Base-by-base conservation (phyloP, 1,284 basidiomycete species). In the Ustilago sp. region DNA sequence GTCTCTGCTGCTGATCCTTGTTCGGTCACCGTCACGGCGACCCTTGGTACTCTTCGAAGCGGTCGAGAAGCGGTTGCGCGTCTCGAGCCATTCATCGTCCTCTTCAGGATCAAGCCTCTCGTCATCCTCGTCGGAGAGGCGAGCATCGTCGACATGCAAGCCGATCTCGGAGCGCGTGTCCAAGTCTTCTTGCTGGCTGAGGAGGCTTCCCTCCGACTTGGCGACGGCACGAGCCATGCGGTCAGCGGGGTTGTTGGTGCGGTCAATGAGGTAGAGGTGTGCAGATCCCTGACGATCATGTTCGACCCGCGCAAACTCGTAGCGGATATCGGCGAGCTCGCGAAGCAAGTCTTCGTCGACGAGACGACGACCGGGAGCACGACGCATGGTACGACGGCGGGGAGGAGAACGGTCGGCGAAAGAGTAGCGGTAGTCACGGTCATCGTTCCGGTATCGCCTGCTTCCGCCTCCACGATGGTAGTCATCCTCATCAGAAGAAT, bases 291-390 rank as follows among this genome's bases (percentile, higher is more conserved):
- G 63, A 17, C 77, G 73, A 23, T 69, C 64, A 11, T 60, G 63
- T 67, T 81, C 80, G 23, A 75, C 65, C 6, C 59, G 64, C 0
- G 74, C 80, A 36, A 78, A 75, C 31, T 76, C 67, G 50, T 71
- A 63, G 3, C 80, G 79, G 35, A 83, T 74, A 34, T 72, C 72
- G 4, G 81, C 80, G 28, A 83, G 81, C 53, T 83, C 80, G 31
- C 80, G 78, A 3, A 83, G 70, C 4, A 83, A 63, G 41, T 83
- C 81, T 55, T 83, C 81, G 50, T 83, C 80, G 7, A 81, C 77
- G 1, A 83, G 64, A 11, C 78, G 79, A 15, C 70, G 68, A 19
- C 74, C 68, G 6, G 68, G 68, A 28, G 70, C 68, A 17, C 69
- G 66, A 13, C 55, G 59, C 62, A 69, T 62, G 15, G 60, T 56